A percentile compares a stretch with the other conserved stretches of the same genome.
These are phyloP conservation scores for Tetrahymena borealis DNA, from an alignment of 73 alveolate species.

Conservation along the genomic window DNA sequence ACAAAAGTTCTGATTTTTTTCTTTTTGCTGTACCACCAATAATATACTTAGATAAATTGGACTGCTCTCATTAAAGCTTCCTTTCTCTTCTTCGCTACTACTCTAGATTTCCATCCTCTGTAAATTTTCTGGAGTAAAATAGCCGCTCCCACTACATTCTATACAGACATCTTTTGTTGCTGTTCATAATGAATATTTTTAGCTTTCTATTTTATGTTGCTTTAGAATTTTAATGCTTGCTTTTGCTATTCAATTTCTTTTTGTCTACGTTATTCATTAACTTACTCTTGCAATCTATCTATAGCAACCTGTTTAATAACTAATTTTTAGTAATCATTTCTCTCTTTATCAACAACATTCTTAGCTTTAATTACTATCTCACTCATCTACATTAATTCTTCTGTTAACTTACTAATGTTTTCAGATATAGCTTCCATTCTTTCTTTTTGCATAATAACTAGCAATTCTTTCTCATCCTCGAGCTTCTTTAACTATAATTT, in stretches of 20 bases:
- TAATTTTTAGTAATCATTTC: background rate
- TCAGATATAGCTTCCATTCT: background rate
- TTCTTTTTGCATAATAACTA: background rate
- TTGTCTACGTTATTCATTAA: background rate
- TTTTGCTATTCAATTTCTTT: background rate
- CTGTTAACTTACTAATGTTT: background rate
- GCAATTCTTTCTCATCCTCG: background rate
- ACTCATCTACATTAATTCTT: background rate
- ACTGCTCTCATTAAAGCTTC: background rate
- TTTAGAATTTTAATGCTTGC: background rate
- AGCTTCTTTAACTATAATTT: background rate
- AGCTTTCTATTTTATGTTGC: background rate
- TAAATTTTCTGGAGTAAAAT: background rate
- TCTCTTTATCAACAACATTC: background rate
- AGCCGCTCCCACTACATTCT: background rate
- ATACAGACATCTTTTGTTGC: background rate
- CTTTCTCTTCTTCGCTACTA: background rate
- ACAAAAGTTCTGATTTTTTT: background rate
- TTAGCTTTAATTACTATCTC: background rate
- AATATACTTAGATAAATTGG: background rate
- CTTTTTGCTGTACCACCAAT: background rate
- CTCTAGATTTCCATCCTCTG: background rate
- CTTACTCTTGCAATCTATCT: background rate
- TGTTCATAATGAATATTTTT: background rate
- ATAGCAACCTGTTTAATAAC: background rate